These are phyloP conservation scores for Spathaspora sp. DNA, from an alignment of 1,139 yeast species.

Conservation along the genomic window DNA sequence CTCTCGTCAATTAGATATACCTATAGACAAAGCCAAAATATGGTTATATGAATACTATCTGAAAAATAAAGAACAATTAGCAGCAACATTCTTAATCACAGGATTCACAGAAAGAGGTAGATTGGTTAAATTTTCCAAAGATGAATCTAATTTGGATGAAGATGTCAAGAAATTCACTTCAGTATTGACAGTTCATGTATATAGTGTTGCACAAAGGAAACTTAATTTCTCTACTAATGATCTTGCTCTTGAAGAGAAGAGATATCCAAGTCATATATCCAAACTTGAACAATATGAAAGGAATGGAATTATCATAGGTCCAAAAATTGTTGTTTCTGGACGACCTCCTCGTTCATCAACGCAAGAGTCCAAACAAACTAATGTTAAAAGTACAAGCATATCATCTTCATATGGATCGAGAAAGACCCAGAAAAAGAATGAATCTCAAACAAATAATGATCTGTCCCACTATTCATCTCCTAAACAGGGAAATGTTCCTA, in stretches of 20 bases:
- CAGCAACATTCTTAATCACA: slow-evolving; percentile 35
- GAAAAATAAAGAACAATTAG: slow-evolving; percentile 29
- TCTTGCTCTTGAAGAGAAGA: slow-evolving; percentile 31
- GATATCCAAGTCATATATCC: slow-evolving; percentile 19
- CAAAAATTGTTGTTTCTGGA: slow-evolving; percentile 19
- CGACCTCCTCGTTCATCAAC: slow-evolving; percentile 2
- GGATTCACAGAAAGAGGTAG: slow-evolving; percentile 19
- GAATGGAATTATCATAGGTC: slow-evolving; percentile 39
- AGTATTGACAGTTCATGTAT: slow-evolving; percentile 32
- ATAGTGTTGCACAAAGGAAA: slow-evolving; percentile 25
- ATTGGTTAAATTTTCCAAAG: slow-evolving; percentile 22
- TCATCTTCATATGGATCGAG: slow-evolving; percentile 30
- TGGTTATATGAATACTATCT: slow-evolving; percentile 32
- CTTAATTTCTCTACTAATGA: slow-evolving; percentile 20
- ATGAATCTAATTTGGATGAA: slow-evolving; percentile 18
- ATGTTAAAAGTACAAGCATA: slow-evolving; percentile 19
- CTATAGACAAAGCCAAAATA: slow-evolving; percentile 29
- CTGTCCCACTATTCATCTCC: slow-evolving; percentile 22
- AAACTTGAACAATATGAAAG: slow-evolving; percentile 21
- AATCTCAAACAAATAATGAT: slow-evolving; percentile 10
- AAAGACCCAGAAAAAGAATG: slow-evolving; percentile 16
- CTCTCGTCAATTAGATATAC: slow-evolving; percentile 27
- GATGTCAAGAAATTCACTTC: slow-evolving; percentile 19
- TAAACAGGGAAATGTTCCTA: slow-evolving; percentile 17
- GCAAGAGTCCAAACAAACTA: slow-evolving; percentile 6